A percentile compares a stretch with the other conserved stretches of the same genome.
These are phyloP conservation scores for Leucosporidium creatinivorum DNA, from an alignment of 768 basidiomycete genomes.

Conservation along the genomic window DNA sequence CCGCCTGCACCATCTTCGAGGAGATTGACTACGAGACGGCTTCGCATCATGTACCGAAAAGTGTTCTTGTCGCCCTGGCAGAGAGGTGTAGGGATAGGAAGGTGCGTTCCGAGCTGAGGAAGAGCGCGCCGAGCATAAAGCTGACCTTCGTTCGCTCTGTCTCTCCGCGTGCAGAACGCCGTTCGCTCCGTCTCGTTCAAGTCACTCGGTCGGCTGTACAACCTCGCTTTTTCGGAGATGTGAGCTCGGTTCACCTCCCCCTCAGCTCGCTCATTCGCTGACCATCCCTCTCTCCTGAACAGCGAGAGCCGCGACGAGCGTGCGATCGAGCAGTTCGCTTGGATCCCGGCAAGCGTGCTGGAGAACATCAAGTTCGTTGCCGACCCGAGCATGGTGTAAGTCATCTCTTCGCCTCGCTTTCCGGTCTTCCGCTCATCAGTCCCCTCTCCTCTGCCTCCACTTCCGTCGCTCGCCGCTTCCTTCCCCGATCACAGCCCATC, in stretches of 20 bases:
- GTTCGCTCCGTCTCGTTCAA: constrained; percentile 60
- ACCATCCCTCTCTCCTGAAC: neutral
- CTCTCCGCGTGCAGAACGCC: neutral
- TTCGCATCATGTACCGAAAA: constrained; percentile 65
- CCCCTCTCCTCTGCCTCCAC: neutral
- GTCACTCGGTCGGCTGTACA: constrained; percentile 68
- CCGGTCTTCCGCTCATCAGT: neutral
- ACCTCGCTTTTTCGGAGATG: constrained; percentile 82
- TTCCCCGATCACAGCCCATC: neutral
- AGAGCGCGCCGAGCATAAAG: no score
- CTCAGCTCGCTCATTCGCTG: constrained; percentile 8
- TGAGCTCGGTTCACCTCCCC: constrained; percentile 39
- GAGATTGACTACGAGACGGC: constrained; percentile 85
- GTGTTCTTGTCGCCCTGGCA: constrained; percentile 57
- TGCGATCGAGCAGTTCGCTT: constrained; percentile 72
- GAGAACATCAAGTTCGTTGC: constrained; percentile 42
- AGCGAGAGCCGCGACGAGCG: constrained; percentile 73
- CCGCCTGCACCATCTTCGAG: constrained; percentile 71
- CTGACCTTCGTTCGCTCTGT: neutral
- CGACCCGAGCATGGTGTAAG: neutral
- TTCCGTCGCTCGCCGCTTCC: neutral
- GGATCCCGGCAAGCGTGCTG: constrained; percentile 73
- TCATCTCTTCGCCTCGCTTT: neutral
- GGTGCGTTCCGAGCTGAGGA: constrained; percentile 45
- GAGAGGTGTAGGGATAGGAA: constrained; percentile 78